A percentile compares a stretch with the other conserved stretches of the same genome.
Evolutionary conservation across 139 green algal species (phyloP).

Genomic region (Ettlia oleoabundans): DNA sequence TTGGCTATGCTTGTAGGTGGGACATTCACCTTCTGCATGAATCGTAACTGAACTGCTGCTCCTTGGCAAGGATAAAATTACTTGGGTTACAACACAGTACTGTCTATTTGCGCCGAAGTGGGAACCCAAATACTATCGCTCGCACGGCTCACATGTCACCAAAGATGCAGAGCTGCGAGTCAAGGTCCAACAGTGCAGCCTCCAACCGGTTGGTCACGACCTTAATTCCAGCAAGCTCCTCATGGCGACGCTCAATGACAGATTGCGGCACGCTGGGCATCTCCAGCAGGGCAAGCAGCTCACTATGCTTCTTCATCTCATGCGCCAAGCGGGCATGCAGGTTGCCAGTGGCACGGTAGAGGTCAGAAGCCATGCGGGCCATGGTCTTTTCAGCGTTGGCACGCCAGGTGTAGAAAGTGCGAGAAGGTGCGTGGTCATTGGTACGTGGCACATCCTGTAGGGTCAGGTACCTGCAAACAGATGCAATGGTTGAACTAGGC

Average conservation of each 20-base stretch:
- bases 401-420: slow-evolving; percentile 88
- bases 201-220: slow-evolving; percentile 64
- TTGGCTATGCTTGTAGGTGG: too few species aligned
- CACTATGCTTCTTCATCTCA: slow-evolving; percentile 66
- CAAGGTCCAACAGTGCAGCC: slow-evolving; percentile 61
- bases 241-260: slow-evolving; percentile 55
- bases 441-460: slow-evolving; percentile 85
- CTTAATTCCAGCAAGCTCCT: slow-evolving; percentile 49
- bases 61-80: too few species aligned
- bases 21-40: too few species aligned
- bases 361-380: slow-evolving; percentile 50
- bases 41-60: too few species aligned
- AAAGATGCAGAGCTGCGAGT: slow-evolving; percentile 58
- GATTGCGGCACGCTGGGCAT: slow-evolving; percentile 9
- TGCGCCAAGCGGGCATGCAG: slow-evolving; percentile 64
- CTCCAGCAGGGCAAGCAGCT: slow-evolving; percentile 70
- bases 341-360: slow-evolving; percentile 72
- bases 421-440: slow-evolving; percentile 76
- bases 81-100: too few species aligned
- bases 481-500: too few species aligned
- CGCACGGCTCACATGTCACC: slow-evolving; percentile 49
- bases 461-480: slow-evolving; percentile 21
- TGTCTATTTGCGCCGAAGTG: too few species aligned
- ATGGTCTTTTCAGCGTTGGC: slow-evolving; percentile 44
- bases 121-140: not conserved